Base-by-base conservation (phyloP, 768 basidiomycete species). In the Naganishia onofrii region DNA sequence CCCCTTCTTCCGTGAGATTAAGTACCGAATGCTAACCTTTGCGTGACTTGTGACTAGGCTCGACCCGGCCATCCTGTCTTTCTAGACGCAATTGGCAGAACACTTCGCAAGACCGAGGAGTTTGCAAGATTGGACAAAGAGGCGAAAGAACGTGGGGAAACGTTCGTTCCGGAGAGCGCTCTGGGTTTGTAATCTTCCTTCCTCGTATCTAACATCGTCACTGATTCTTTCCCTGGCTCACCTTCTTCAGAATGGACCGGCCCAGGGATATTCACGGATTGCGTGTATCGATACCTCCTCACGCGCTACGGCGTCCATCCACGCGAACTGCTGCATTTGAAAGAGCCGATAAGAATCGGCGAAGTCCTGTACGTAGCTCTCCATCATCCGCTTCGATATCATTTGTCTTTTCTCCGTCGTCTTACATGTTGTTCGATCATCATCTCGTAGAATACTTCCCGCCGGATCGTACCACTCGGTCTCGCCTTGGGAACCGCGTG, bases 261-360 rank as follows among this genome's bases (percentile, higher is more conserved):
- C 2, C 76, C 76, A 0, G 76, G 74, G 1, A 68, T 77, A 10
- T 77, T 77, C 46, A 70, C 76, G 9, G 76, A 77, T 57, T 73
- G 70, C 72, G 74, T 77, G 6, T 75, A 74, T 52, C 71, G 76
- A 48, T 77, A 75, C 38, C 57, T 77, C n/a, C 72, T 77, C 51
- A 68, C 72, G 8, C 72, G 76, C 56, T 77, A 75, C 34, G 76
- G 76, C n/a, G 75, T 77, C 58, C 57, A 70, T 29, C 76, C 76
- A 5, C 48, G 70, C 32, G 66, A 74, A 31, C 60, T 77, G 38
- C 60, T 77, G 10, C 76, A 77, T 46, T 54, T 70, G 21, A 74
- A 77, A 52, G 63, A 66, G 5, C 76, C 76, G 1, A 66, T 74
- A 13, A 28, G 74, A 23, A 66, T 77, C 13, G 76, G 76, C 17